Base-by-base conservation (phyloP, 371 early-diverging fungal genomes). In the Coemansia sp. region DNA sequence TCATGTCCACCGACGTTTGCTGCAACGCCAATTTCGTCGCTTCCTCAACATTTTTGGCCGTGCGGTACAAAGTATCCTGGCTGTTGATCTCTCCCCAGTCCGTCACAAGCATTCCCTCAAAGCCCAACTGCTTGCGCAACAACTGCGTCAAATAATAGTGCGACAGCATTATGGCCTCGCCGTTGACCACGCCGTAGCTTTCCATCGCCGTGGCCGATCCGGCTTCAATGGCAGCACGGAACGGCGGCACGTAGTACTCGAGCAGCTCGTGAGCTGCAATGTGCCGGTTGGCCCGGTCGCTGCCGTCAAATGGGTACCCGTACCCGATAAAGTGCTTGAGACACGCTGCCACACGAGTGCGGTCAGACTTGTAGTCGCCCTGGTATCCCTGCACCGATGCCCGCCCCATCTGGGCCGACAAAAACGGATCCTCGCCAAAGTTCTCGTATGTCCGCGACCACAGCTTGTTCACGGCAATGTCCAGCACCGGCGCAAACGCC, bases 181-280 rank as follows among this genome's bases (percentile, higher is more conserved):
- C 85, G 59, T 87, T 88, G n/a, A 89, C 80, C 26, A 85, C 86
- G 22, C 84, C 84, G 63, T 87, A 89, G 21, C 83, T 83, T 56
- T 87, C 87, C 89, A 89, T 89, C 0, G 85, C 85, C 1, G 89
- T 85, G 0, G 88, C 88, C 11, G 82, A 84, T 5, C 88, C 88
- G 4, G 87, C 86, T 24, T 87, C 81, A 34, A 87, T 72, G 0
- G 88, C 88, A 0, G 86, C 85, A 42, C 84, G 78, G 77, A 89
- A 89, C 0, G 86, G 68, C 21, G 89, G 88, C 0, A 86, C 83
- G 58, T 84, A 87, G 59, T 84, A 83, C 58, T 89, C 89, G 56
- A 86, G 66, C 59, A 89, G 64, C 31, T 80, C 82, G 54, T 85
- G 81, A 16, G 84, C 82, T 16, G 87, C 84, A 21, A 86, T 84